Evolutionary conservation across 2,329 filamentous ascomycete genomes (phyloP).

Genomic region (Biscogniauxia marginata): DNA sequence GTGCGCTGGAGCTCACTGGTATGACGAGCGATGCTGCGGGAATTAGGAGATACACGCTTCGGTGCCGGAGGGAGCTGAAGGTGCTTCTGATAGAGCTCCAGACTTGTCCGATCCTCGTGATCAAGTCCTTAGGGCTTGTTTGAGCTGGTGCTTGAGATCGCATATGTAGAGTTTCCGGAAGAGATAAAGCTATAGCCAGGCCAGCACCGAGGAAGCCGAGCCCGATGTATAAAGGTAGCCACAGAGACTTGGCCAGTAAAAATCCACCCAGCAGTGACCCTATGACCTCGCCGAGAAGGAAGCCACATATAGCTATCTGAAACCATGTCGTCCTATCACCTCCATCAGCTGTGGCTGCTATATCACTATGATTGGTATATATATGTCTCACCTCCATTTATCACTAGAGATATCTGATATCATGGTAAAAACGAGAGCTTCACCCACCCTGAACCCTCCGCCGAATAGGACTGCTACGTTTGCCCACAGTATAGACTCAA

Average conservation of each 20-base stretch:
- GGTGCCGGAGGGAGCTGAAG: not conserved
- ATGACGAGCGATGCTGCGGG: not conserved
- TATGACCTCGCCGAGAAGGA: not conserved
- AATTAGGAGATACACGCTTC: not conserved
- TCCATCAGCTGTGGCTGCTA: not conserved
- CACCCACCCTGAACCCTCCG: constrained; percentile 5
- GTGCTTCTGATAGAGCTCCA: not conserved
- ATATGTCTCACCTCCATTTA: constrained; percentile 4
- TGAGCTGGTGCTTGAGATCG: not conserved
- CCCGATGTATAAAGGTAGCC: not conserved
- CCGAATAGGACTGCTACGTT: constrained; percentile 2
- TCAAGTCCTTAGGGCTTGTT: not conserved
- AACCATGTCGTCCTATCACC: constrained; percentile 3
- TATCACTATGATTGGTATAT: not conserved
- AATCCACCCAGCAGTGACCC: not conserved
- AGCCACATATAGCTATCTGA: constrained; percentile 4
- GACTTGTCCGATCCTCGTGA: not conserved
- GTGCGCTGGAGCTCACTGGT: not conserved
- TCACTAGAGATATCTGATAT: constrained; percentile 2
- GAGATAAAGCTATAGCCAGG: not conserved
- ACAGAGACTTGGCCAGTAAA: not conserved
- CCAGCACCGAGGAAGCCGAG: not conserved
- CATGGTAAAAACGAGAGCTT: constrained; percentile 8
- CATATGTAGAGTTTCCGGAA: not conserved
- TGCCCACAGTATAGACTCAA: constrained; percentile 1